Conservation (phyloP, 2,329 filamentous ascomycete genomes). For the Fusarium coicis region DNA sequence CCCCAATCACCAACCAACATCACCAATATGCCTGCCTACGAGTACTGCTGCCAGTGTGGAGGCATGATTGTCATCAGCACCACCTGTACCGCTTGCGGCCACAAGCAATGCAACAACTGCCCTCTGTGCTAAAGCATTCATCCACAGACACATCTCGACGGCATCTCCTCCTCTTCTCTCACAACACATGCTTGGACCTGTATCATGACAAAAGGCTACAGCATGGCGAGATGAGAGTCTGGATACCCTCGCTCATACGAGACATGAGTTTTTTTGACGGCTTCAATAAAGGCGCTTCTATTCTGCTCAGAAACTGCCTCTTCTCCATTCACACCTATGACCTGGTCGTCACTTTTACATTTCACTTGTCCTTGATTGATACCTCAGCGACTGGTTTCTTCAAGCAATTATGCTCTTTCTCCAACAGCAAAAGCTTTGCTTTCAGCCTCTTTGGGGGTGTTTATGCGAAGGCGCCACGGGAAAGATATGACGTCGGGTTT, state of each 20-base stretch:
- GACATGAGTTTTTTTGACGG: constrained; percentile 28
- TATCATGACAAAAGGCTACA: background rate
- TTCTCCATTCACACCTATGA: constrained; percentile 1
- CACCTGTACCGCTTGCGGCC: constrained; percentile 61
- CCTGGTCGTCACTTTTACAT: constrained; percentile 8
- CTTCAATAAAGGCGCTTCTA: constrained; percentile 19
- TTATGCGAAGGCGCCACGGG: constrained; percentile 16
- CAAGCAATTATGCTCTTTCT: background rate
- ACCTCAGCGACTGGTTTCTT: constrained; percentile 12
- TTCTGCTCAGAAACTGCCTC: background rate
- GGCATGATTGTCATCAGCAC: constrained; percentile 68
- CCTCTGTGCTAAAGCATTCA: constrained; percentile 46
- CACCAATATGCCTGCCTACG: constrained; percentile 56
- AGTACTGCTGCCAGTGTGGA: constrained; percentile 67
- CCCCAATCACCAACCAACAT: constrained; percentile 3
- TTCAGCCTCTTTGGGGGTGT: background rate
- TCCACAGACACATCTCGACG: constrained; percentile 10
- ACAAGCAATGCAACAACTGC: constrained; percentile 62
- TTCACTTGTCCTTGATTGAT: constrained; percentile 28
- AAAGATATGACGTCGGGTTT: constrained; percentile 21
- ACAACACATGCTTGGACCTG: background rate
- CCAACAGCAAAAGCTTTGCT: background rate
- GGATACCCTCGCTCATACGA: constrained; percentile 5
- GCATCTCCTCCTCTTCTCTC: background rate
- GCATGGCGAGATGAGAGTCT: constrained; percentile 10